Conservation (phyloP, 1,284 basidiomycete genomes). For the Trametes versicolor region DNA sequence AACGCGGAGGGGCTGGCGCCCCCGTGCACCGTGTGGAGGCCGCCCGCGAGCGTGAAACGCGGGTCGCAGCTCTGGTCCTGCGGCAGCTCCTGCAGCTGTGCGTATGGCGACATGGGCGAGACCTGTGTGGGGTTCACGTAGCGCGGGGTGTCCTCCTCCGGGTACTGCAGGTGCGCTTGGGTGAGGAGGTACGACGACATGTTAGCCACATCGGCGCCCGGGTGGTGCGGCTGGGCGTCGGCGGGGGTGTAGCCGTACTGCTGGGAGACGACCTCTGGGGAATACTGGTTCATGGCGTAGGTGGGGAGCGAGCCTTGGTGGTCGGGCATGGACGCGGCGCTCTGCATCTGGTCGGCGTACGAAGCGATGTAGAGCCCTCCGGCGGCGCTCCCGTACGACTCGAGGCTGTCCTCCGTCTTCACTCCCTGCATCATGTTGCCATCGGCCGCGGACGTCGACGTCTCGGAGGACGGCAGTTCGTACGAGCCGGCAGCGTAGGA, state of each 20-base stretch:
- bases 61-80: slow-evolving; percentile 36
- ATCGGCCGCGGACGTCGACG: slow-evolving; percentile 19
- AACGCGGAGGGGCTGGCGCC: slow-evolving; percentile 21
- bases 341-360: slow-evolving; percentile 27
- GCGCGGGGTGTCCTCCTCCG: slow-evolving; percentile 33
- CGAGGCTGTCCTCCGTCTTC: slow-evolving; percentile 26
- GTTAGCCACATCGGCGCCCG: slow-evolving; percentile 26
- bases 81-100: slow-evolving; percentile 33
- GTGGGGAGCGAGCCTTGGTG: slow-evolving; percentile 18
- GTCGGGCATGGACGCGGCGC: slow-evolving; percentile 11
- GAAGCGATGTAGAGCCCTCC: slow-evolving; percentile 26
- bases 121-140: slow-evolving; percentile 44
- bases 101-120: slow-evolving; percentile 38
- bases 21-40: slow-evolving; percentile 18
- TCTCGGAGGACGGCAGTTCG: slow-evolving; percentile 21
- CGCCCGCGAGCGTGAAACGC: slow-evolving; percentile 35
- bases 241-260: slow-evolving; percentile 25
- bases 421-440: slow-evolving; percentile 14
- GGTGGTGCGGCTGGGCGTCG: slow-evolving; percentile 24
- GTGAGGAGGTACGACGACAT: slow-evolving; percentile 32
- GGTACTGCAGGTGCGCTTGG: slow-evolving; percentile 32
- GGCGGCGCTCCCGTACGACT: slow-evolving; percentile 19
- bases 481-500: slow-evolving; percentile 28
- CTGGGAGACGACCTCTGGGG: slow-evolving; percentile 17
- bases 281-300: slow-evolving; percentile 25